Evolutionary conservation across 2,329 filamentous ascomycete species (phyloP).

Genomic region (Colletotrichum liaoningense): DNA sequence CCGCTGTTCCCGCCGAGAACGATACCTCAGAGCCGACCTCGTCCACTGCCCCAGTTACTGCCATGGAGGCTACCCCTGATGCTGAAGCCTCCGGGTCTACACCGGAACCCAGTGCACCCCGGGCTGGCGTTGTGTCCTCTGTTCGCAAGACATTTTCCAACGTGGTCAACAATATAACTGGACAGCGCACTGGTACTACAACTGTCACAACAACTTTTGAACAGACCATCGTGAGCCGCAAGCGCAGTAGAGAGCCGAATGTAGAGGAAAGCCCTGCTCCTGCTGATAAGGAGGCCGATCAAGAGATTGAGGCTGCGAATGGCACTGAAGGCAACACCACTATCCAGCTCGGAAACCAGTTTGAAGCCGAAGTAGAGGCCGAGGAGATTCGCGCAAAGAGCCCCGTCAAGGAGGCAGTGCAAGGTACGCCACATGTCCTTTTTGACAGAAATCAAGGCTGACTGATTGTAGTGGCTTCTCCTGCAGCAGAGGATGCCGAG

Average conservation of each 20-base stretch:
- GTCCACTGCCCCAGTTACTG: neutral
- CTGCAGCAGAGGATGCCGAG: slow-evolving; percentile 3
- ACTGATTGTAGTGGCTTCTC: neutral
- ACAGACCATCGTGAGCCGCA: slow-evolving; percentile 26
- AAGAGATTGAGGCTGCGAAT: slow-evolving; percentile 1
- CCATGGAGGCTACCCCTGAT: neutral
- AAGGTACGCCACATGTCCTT: neutral
- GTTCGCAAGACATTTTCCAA: slow-evolving; percentile 13
- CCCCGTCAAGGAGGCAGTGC: slow-evolving; percentile 12
- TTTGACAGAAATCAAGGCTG: neutral
- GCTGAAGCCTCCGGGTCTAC: neutral
- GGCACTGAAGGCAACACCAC: slow-evolving; percentile 3
- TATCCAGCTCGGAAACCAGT: slow-evolving; percentile 19
- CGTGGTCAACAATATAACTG: slow-evolving; percentile 1
- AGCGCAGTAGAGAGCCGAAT: slow-evolving; percentile 27
- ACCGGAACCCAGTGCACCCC: slow-evolving; percentile 6
- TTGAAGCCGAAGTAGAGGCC: slow-evolving; percentile 9
- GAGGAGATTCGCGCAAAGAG: slow-evolving; percentile 13
- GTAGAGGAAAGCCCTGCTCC: slow-evolving; percentile 1
- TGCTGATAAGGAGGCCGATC: neutral
- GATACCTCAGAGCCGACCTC: neutral
- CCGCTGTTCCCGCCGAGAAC: neutral
- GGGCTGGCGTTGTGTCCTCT: neutral
- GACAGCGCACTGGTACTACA: slow-evolving; percentile 4
- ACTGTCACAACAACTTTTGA: slow-evolving; percentile 20